Conservation (phyloP, 2,329 filamentous ascomycete species). For the Pseudocercospora pini-densiflorae region DNA sequence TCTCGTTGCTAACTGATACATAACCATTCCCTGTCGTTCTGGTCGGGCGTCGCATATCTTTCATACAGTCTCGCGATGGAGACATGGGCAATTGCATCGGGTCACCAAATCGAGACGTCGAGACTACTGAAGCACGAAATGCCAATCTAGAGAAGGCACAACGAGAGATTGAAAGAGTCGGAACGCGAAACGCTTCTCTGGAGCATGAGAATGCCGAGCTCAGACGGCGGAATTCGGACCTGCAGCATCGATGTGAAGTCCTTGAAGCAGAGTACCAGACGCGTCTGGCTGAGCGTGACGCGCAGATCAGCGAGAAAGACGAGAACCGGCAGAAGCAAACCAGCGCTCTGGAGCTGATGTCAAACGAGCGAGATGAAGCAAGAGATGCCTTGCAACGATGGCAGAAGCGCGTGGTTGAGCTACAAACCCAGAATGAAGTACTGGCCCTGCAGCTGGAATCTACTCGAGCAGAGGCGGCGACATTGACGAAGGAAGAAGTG, state of each 20-base stretch:
- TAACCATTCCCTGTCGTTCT: not conserved
- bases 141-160: not conserved
- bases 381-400: not conserved
- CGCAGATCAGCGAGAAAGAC: not conserved
- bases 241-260: not conserved
- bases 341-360: not conserved
- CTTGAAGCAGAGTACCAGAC: not conserved
- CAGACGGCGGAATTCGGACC: not conserved
- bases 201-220: not conserved
- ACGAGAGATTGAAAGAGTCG: not conserved
- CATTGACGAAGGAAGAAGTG: not conserved
- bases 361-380: not conserved
- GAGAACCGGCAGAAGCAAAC: not conserved
- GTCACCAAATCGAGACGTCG: not conserved
- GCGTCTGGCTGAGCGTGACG: not conserved
- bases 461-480: not conserved
- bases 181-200: not conserved
- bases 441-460: not conserved
- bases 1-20: not conserved
- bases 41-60: not conserved
- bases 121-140: conserved; percentile 1
- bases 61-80: not conserved
- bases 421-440: not conserved
- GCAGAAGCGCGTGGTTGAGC: not conserved
- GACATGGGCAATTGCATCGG: not conserved